Evolutionary conservation across 345 rosid genomes (phyloP), one percentile per base, ranked within the genome.

Genomic region (Brassica rapa): DNA sequence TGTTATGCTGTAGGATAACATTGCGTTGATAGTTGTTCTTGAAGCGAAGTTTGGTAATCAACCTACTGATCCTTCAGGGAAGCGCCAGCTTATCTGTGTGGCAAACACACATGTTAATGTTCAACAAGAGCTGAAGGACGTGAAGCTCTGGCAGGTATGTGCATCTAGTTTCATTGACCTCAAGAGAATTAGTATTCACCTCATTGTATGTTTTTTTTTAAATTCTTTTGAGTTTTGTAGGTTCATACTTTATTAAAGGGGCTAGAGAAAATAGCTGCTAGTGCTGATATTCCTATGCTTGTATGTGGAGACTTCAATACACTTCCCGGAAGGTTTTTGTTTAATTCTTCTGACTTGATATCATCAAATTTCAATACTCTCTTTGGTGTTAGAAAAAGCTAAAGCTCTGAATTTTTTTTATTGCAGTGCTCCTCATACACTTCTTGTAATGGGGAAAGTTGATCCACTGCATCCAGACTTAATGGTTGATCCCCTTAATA

Each of bases 231-330:
- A 16, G 66, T 65, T 73, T 27, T 5, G 83, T 9, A 95, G 99
- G 98, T 95, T 62, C 99, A 91, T 68, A 93, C 99, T 4, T 94
- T 95, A 37, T 81, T 95, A 79, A 95, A 95, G 80, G 99, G 99
- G 59, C 83, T 95, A 84, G 99, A 95, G 81, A 95, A 95, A 81
- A 93, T 93, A 65, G 99, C 98, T 71, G 96, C 92, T 23, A 91
- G 98, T 72, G 96, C 97, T 19, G 96, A 95, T 83, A 95, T 95
- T 83, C 99, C 99, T 24, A 95, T 95, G 97, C 78, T 95, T 86
- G 97, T 96, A 11, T 96, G 99, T 87, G 99, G 99, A 49, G 99
- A 96, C 83, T 96, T 96, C 83, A 88, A 88, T 83, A 87, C 99
- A 2, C 74, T 83, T 70, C 99, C 99, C 24, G 70, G 51, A 0